Conservation (phyloP, 306 rosid genomes). For the Oemleria cerasiformis region DNA sequence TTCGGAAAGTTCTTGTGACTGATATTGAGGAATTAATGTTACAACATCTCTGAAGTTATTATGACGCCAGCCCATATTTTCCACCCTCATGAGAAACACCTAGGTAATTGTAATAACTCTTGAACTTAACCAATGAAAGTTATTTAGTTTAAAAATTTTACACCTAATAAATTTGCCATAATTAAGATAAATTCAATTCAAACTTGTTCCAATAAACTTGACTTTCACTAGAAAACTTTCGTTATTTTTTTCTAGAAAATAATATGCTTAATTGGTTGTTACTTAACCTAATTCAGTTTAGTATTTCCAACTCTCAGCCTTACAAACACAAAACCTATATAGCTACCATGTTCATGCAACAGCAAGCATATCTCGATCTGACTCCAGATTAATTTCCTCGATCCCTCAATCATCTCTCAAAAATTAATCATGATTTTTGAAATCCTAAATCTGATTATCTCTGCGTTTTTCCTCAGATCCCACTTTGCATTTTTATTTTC, state of each 20-base stretch:
- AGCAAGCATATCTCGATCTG: conserved; percentile 8
- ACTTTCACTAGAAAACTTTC: conserved; percentile 3
- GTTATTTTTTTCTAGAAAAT: conserved; percentile 10
- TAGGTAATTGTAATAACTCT: neutral
- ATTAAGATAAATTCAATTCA: conserved; percentile 35
- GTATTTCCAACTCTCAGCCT: conserved; percentile 21
- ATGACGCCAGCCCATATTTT: neutral
- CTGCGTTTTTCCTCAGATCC: too few species aligned
- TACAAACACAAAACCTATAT: conserved; percentile 26
- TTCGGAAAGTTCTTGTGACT: conserved; percentile 1
- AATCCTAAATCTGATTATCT: neutral
- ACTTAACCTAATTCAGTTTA: conserved; percentile 33
- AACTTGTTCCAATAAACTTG: conserved; percentile 23
- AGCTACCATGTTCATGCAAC: conserved; percentile 35
- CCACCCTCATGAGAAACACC: neutral
- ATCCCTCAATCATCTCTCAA: conserved; percentile 30
- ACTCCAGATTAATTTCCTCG: conserved; percentile 1
- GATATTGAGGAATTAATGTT: neutral
- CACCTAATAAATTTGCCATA: conserved; percentile 28
- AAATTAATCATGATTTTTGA: conserved; percentile 1
- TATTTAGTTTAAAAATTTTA: conserved; percentile 14
- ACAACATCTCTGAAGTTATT: neutral
- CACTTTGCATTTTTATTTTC: too few species aligned
- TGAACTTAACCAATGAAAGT: conserved; percentile 18
- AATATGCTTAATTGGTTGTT: conserved; percentile 20